Evolutionary conservation across 225 moss, liverwort and hornwort species (phyloP).

Genomic region (Rhytidiadelphus loreus): DNA sequence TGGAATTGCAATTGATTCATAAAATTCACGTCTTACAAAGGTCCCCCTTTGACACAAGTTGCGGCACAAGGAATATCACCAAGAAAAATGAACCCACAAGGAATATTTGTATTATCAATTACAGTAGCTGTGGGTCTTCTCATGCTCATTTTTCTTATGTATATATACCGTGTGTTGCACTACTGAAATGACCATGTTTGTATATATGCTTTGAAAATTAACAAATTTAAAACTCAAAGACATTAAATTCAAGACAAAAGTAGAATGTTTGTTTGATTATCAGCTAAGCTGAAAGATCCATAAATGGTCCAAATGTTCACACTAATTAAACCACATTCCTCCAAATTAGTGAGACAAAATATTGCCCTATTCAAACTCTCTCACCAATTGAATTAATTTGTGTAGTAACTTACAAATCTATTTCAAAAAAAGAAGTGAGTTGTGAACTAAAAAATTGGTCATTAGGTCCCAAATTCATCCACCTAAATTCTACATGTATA

Average conservation of each 20-base stretch:
- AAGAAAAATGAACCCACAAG: no score
- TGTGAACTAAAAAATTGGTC: no score
- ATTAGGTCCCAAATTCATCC: fast-evolving
- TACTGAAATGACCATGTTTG: neutral
- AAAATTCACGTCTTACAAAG: neutral
- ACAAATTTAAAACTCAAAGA: neutral
- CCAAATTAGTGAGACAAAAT: no score
- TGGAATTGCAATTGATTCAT: neutral
- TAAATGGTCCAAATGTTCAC: neutral
- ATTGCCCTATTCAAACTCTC: no score
- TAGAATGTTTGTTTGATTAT: neutral
- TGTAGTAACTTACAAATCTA: no score
- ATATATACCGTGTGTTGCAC: neutral
- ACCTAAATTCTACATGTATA: neutral
- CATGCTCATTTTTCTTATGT: neutral
- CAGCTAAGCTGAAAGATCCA: neutral
- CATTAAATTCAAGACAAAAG: neutral
- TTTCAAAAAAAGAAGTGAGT: no score
- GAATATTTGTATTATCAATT: neutral
- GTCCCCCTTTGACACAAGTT: no score
- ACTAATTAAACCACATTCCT: no score
- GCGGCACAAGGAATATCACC: no score
- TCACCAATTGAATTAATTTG: no score
- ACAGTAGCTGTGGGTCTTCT: neutral
- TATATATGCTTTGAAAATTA: neutral